phyloP scores from a whole-genome alignment of 352 stramenopile species.

The Pythium scleroteichum region DNA sequence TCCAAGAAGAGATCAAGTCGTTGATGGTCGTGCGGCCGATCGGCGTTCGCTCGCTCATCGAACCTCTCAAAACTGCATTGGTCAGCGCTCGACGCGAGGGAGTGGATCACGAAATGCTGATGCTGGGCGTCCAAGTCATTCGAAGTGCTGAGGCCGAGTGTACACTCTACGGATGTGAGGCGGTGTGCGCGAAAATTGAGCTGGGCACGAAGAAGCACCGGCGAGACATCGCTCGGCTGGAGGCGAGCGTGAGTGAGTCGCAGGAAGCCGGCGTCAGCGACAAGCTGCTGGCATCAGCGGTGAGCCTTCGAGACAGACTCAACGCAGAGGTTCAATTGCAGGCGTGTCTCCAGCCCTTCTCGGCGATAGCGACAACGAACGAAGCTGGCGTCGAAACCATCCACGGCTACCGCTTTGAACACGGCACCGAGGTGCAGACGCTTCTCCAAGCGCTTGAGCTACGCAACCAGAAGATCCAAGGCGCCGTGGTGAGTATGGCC shows the following conservation, averaged over 20 bases:
- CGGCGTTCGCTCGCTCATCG: slow-evolving; percentile 65
- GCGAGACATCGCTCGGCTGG: slow-evolving; percentile 62
- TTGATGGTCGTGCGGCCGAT: slow-evolving; percentile 69
- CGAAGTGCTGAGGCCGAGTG: slow-evolving; percentile 77
- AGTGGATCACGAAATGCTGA: slow-evolving; percentile 56
- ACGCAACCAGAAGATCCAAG: slow-evolving; percentile 52
- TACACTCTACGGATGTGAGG: slow-evolving; percentile 75
- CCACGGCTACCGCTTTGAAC: slow-evolving; percentile 49
- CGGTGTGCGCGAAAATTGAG: slow-evolving; percentile 62
- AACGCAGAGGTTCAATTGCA: slow-evolving; percentile 72
- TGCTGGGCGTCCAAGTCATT: slow-evolving; percentile 61
- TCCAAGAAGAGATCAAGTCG: slow-evolving; percentile 82
- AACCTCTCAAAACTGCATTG: slow-evolving; percentile 60
- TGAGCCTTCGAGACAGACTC: slow-evolving; percentile 51
- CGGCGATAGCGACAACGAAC: slow-evolving; percentile 17
- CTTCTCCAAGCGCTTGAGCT: slow-evolving; percentile 70
- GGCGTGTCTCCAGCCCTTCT: slow-evolving; percentile 54
- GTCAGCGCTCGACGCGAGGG: slow-evolving; percentile 45
- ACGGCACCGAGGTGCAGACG: slow-evolving; percentile 47
- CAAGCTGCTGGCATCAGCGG: slow-evolving; percentile 50
- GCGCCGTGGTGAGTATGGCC: slow-evolving; percentile 39
- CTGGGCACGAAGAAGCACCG: slow-evolving; percentile 51
- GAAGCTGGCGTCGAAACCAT: slow-evolving; percentile 32
- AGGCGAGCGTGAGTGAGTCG: slow-evolving; percentile 60
- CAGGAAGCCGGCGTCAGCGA: slow-evolving; percentile 50